Conservation (phyloP, 805 yeast species). For the Lachancea fermentati region DNA sequence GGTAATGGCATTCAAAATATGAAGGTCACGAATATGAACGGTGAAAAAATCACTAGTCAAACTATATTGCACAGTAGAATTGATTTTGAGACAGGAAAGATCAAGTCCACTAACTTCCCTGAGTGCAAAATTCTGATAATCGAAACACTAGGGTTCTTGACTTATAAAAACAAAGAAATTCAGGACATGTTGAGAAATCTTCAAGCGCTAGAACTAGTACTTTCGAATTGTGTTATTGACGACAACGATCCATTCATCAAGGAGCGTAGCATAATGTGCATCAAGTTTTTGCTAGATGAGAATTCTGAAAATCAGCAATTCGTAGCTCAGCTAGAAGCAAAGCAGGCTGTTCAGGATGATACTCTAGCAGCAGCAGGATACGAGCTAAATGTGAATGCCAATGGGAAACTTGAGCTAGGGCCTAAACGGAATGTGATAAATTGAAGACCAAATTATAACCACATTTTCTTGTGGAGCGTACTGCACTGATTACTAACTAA, state of each 20-base stretch:
- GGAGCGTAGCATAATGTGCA: conserved; percentile 76
- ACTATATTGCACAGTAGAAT: conserved; percentile 19
- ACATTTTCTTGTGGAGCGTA: neutral
- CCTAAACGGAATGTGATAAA: neutral
- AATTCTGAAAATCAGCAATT: conserved; percentile 70
- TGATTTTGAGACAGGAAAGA: conserved; percentile 16
- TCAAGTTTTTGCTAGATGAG: conserved; percentile 58
- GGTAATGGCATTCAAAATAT: conserved; percentile 18
- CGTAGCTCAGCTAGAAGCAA: conserved; percentile 73
- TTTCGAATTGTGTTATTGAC: conserved; percentile 82
- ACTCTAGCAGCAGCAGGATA: conserved; percentile 68
- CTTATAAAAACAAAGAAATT: conserved; percentile 43
- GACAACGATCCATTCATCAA: conserved; percentile 82
- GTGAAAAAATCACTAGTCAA: conserved; percentile 31
- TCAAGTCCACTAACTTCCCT: conserved; percentile 45
- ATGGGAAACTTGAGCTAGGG: conserved; percentile 60
- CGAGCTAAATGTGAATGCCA: conserved; percentile 59
- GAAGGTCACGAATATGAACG: conserved; percentile 21
- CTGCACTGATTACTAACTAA: neutral
- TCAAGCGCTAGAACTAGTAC: conserved; percentile 64
- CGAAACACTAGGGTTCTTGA: conserved; percentile 57
- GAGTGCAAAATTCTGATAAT: conserved; percentile 60
- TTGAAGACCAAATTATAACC: no score
- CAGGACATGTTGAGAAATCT: conserved; percentile 64
- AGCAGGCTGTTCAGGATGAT: conserved; percentile 53